phyloP scores from a whole-genome alignment of 2,329 filamentous ascomycete genomes.

The Nigrospora sphaerica region DNA sequence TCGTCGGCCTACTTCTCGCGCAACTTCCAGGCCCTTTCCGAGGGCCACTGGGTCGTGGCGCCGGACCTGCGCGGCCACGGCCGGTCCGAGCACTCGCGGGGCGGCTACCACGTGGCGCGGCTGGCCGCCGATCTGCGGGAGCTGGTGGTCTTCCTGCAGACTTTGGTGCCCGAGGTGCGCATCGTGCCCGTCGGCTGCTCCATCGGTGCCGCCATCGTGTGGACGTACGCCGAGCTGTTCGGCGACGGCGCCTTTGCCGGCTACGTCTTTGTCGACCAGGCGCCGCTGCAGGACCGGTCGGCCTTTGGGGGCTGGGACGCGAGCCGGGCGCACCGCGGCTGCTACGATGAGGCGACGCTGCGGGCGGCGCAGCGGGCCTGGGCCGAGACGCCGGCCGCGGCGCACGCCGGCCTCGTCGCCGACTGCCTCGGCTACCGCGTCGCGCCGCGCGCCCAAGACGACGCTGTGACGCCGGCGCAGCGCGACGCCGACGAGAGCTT shows the following conservation, averaged over 20 bases:
- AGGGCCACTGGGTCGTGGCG: constrained; percentile 26
- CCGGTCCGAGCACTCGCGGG: constrained; percentile 18
- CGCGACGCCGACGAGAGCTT: constrained; percentile 23
- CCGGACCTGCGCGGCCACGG: constrained; percentile 33
- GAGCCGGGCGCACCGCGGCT: constrained; percentile 22
- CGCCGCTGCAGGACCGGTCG: constrained; percentile 30
- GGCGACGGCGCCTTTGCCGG: constrained; percentile 22
- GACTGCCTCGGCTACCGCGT: constrained; percentile 29
- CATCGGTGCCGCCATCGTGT: constrained; percentile 31
- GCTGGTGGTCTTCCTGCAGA: constrained; percentile 19
- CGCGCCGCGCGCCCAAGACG: constrained; percentile 9
- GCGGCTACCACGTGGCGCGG: constrained; percentile 32
- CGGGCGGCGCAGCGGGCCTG: constrained; percentile 38
- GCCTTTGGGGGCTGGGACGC: constrained; percentile 18
- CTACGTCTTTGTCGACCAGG: constrained; percentile 31
- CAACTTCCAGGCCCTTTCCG: constrained; percentile 21
- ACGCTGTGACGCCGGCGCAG: neutral
- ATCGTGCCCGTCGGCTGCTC: constrained; percentile 30
- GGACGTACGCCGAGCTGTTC: constrained; percentile 32
- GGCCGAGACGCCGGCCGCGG: constrained; percentile 31
- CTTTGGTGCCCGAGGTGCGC: neutral
- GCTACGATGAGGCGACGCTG: constrained; percentile 30
- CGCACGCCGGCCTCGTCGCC: constrained; percentile 22
- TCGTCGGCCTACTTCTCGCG: constrained; percentile 29
- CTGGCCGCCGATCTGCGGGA: constrained; percentile 28